Base-by-base conservation (phyloP, 345 rosid genomes). In the Aurinia saxatilis region DNA sequence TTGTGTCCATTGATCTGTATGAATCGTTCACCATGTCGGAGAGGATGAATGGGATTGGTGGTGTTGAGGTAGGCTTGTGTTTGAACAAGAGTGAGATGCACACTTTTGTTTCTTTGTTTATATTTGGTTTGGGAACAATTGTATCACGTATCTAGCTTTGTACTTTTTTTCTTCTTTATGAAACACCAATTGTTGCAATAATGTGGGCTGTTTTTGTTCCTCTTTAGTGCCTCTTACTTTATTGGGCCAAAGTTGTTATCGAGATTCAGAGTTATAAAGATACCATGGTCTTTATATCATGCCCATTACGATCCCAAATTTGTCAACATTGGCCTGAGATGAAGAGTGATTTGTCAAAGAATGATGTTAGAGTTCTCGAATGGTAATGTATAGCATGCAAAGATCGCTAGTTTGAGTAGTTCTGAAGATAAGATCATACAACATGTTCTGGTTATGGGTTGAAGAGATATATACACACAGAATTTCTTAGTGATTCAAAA, bases 21-120 rank as follows among this genome's bases (percentile, higher is more conserved):
- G 40, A 19, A 16, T 50, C 13, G 14, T 50, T 72, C 25, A 50
- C 60, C 5, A 50, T 71, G 58, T 46, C 54, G 15, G 70, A 56
- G 48, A 66, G 58, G 23, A 59, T 14, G 57, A 36, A 60, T 60
- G 63, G 55, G 30, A 19, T 5, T 0, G 70, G 73, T 30, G 71
- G 73, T 0, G 66, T 63, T 8, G 73, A 71, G 47, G 19, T 75
- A 12, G 62, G 73, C 4, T 9, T 73, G 17, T 49, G 48, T 51
- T 50, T 63, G 21, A 50, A 37, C 8, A 66, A 53, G n/a, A 35
- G 37, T 46, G 71, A 56, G 17, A 55, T 55, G 53, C n/a, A 53
- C 4, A 45, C 23, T 41, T 66, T 66, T 56, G 8, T 45, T 19
- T 18, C 71, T 55, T 34, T 56, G 39, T 56, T 66, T 56, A 8